A percentile compares a stretch with the other conserved stretches of the same genome.
These are phyloP conservation scores for Digitaria exilis DNA, from an alignment of 202 grass and related monocot genomes.

Conservation along the genomic window DNA sequence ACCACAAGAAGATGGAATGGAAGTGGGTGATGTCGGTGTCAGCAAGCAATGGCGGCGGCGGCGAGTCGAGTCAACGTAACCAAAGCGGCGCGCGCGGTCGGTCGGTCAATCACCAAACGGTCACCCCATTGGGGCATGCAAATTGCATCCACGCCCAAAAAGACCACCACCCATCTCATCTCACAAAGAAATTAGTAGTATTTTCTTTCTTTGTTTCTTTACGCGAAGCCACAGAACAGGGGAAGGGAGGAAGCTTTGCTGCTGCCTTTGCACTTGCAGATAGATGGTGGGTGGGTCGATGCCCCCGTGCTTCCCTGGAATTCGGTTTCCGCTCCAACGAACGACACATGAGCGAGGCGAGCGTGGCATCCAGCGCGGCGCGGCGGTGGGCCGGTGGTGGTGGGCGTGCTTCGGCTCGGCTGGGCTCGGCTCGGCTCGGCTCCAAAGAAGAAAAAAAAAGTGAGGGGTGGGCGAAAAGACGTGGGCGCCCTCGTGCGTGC, in stretches of 20 bases:
- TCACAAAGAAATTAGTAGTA: too few species aligned
- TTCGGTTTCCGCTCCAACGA: background rate
- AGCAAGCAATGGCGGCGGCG: slow-evolving; percentile 1
- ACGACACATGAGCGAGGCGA: background rate
- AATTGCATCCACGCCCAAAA: background rate
- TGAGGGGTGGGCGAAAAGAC: slow-evolving; percentile 6
- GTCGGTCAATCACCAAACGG: slow-evolving; percentile 6
- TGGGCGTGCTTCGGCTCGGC: background rate
- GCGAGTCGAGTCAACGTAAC: background rate
- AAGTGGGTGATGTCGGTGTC: background rate
- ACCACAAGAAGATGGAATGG: too few species aligned
- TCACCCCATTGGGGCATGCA: background rate
- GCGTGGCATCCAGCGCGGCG: background rate
- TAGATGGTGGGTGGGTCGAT: too few species aligned
- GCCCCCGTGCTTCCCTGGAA: background rate
- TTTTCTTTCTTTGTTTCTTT: too few species aligned
- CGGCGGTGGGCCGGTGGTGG: background rate
- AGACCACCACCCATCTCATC: background rate
- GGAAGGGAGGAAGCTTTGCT: too few species aligned
- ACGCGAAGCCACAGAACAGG: too few species aligned
- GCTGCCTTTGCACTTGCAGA: too few species aligned
- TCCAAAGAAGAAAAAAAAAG: too few species aligned
- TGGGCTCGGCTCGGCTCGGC: too few species aligned
- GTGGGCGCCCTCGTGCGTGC: slow-evolving; percentile 24
- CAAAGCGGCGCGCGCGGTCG: background rate